phyloP scores from a whole-genome alignment of 208 protist genomes.

The Eutreptiella sp. region DNA sequence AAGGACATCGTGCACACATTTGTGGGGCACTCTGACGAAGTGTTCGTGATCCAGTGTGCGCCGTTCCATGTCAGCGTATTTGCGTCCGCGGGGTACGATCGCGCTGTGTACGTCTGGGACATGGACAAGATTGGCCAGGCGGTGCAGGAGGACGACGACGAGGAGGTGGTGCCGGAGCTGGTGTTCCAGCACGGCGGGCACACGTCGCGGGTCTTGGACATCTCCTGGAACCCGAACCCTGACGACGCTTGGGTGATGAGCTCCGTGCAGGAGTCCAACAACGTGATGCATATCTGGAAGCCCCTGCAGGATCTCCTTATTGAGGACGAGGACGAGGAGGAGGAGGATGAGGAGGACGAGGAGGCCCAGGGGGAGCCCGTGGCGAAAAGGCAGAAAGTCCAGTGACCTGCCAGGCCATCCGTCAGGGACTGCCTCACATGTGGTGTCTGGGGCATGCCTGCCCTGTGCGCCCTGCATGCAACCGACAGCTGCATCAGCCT shows the following conservation, averaged over 20 bases:
- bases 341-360: no score
- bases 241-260: conserved; percentile 65
- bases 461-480: no score
- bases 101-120: conserved; percentile 71
- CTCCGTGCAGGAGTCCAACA: conserved; percentile 75
- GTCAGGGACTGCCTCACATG: no score
- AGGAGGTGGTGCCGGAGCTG: conserved; percentile 48
- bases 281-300: conserved; percentile 85
- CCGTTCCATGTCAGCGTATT: conserved; percentile 66
- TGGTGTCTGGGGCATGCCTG: no score
- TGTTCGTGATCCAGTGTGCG: conserved; percentile 51
- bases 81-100: conserved; percentile 52
- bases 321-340: no score
- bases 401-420: no score
- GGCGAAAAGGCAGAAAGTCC: no score
- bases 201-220: conserved; percentile 69
- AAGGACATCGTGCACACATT: conserved; percentile 77
- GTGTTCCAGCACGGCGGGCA: conserved; percentile 83
- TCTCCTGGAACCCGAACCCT: conserved; percentile 58
- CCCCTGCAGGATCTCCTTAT: no score
- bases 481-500: no score
- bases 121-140: conserved; percentile 66
- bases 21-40: conserved; percentile 47
- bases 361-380: no score
- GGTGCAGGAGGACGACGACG: conserved; percentile 67